phyloP scores from a whole-genome alignment of 345 rosid species.

The Aegle marmelos region DNA sequence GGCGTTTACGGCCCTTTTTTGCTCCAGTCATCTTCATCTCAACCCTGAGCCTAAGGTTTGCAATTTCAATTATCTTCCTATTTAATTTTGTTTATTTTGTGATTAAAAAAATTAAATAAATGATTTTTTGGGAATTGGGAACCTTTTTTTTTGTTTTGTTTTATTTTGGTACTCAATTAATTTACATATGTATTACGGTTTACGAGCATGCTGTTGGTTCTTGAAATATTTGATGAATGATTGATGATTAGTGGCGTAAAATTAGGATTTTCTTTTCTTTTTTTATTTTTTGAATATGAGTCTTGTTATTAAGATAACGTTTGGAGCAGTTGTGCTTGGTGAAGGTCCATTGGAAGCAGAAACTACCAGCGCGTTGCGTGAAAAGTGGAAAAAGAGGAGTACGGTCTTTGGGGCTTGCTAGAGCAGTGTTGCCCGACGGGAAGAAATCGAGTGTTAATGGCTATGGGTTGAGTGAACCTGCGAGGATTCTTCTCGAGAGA shows the following conservation, averaged over 20 bases:
- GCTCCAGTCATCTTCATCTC: constrained; percentile 32
- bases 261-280: background rate
- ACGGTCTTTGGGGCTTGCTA: constrained; percentile 22
- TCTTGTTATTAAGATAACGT: background rate
- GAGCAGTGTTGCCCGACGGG: constrained; percentile 38
- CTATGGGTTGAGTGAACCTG: constrained; percentile 49
- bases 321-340: constrained; percentile 38
- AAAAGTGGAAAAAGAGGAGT: constrained; percentile 17
- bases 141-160: background rate
- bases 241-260: background rate
- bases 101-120: background rate
- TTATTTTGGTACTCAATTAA: background rate
- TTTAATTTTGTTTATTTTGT: background rate
- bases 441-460: constrained; percentile 35
- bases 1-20: constrained; percentile 55
- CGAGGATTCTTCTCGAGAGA: constrained; percentile 59
- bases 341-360: constrained; percentile 39
- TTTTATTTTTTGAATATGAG: background rate
- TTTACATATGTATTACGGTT: background rate
- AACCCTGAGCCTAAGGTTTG: constrained; percentile 36
- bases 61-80: background rate
- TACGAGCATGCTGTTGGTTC: background rate
- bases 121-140: background rate
- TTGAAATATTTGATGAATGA: background rate
- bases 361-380: constrained; percentile 17